Evolutionary conservation across 148 eudicot genomes (phyloP), one percentile per base, ranked within the genome.

Genomic region (Dysphania ambrosioides): DNA sequence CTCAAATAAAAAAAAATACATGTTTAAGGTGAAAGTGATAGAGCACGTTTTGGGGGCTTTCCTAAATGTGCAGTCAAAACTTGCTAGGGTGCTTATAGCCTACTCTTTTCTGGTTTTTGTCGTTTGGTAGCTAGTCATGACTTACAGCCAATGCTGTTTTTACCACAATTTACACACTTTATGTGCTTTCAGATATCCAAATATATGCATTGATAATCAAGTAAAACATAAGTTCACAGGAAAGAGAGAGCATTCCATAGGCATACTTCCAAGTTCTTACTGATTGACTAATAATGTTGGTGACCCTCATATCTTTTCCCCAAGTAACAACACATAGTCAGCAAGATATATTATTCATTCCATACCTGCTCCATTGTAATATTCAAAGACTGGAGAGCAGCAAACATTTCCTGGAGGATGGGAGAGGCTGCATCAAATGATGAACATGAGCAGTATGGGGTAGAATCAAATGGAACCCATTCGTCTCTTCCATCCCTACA

Each of bases 331-430:
- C 34, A 71, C 27, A 70, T 42, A 51, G 31, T 18, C 64, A 56
- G 56, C 34, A 29, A 64, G 55, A 2, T 42, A 56, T 32, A 32
- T 1, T 59, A 66, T 67, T 19, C 24, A 41, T 70, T 67, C 29
- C 9, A n/a, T 85, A 96, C 99, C 94, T 96, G 97, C 75, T 96
- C 99, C 77, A 92, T 83, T 8, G 81, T 71, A 87, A 96, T 86
- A 81, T 85, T 81, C 81, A 92, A 81, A 24, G 87, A 84, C 73
- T 89, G 87, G 29, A 96, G 90, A 67, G 89, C 79, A 68, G 82
- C 77, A 69, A 83, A 58, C 71, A 88, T 73, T 77, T 96, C 97
- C 6, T 59, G 84, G 61, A 96, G 86, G 29, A 96, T 72, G 41
- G 91, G 93, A 77, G 93, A 86, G 84, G 97, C 97, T 70, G 86